phyloP scores from a whole-genome alignment of 2,329 filamentous ascomycete species.

The Colletotrichum sp. region DNA sequence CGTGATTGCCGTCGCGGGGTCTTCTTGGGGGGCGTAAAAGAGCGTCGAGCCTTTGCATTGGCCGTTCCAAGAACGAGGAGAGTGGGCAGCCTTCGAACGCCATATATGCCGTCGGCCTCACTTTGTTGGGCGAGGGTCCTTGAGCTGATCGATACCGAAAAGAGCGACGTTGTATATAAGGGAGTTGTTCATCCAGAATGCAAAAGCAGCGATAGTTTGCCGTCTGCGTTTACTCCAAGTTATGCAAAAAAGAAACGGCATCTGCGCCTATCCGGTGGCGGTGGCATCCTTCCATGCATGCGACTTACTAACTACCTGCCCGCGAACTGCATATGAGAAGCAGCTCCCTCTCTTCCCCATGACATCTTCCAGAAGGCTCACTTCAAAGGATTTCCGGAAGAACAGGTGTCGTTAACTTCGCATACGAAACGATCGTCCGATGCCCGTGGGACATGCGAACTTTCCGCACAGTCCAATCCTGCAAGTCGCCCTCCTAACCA shows the following conservation, averaged over 20 bases:
- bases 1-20: not conserved
- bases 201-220: not conserved
- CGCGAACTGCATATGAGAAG: not conserved
- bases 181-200: not conserved
- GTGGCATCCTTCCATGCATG: not conserved
- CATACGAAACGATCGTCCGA: slow-evolving; percentile 22
- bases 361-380: not conserved
- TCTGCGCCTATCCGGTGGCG: not conserved
- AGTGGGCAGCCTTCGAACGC: not conserved
- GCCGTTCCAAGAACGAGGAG: not conserved
- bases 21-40: not conserved
- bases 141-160: not conserved
- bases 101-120: not conserved
- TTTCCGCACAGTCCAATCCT: not conserved
- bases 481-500: not conserved
- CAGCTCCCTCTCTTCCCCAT: not conserved
- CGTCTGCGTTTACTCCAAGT: not conserved
- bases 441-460: not conserved
- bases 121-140: not conserved
- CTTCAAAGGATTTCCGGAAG: not conserved
- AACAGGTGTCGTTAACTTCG: slow-evolving; percentile 9
- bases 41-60: not conserved
- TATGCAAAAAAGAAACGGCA: not conserved
- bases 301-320: not conserved
- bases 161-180: not conserved